Conservation (phyloP, 1,139 yeast genomes). For the Arxiozyma slooffiae region DNA sequence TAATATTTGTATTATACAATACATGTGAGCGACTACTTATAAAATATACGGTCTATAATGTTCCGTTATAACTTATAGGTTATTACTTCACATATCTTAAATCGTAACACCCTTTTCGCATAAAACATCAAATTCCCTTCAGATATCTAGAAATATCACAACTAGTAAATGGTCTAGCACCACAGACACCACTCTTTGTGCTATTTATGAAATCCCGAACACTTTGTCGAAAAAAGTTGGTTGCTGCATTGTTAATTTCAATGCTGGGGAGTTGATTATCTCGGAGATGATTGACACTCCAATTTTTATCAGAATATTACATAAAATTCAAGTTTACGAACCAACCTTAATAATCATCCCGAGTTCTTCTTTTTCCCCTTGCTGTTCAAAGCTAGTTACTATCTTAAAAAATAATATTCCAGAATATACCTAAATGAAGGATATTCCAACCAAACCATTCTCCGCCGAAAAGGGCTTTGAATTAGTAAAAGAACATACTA, state of each 20-base stretch:
- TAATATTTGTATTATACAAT: too few relatives aligned
- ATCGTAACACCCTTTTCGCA: too few relatives aligned
- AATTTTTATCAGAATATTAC: conserved; percentile 38
- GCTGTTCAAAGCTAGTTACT: conserved; percentile 31
- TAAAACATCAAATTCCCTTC: neutral
- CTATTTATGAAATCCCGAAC: conserved; percentile 31
- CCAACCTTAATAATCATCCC: conserved; percentile 36
- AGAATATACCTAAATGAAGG: conserved; percentile 21
- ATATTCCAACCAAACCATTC: conserved; percentile 24
- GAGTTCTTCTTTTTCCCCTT: conserved; percentile 21
- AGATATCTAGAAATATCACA: neutral
- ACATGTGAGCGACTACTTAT: too few relatives aligned
- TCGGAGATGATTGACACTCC: conserved; percentile 37
- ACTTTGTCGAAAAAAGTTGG: conserved; percentile 32
- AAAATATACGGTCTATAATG: too few relatives aligned
- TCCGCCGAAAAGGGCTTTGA: conserved; percentile 23
- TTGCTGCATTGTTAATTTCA: conserved; percentile 31
- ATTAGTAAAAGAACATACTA: conserved; percentile 12
- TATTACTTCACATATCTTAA: too few relatives aligned
- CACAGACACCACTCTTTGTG: neutral
- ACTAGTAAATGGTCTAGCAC: neutral
- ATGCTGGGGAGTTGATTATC: conserved; percentile 32
- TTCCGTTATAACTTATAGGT: too few relatives aligned
- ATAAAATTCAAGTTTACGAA: conserved; percentile 33
- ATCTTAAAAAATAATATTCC: conserved; percentile 32